A percentile compares a stretch with the other conserved stretches of the same genome.
phyloP scores from a whole-genome alignment of 306 rosid species.

The Prunus salicina region DNA sequence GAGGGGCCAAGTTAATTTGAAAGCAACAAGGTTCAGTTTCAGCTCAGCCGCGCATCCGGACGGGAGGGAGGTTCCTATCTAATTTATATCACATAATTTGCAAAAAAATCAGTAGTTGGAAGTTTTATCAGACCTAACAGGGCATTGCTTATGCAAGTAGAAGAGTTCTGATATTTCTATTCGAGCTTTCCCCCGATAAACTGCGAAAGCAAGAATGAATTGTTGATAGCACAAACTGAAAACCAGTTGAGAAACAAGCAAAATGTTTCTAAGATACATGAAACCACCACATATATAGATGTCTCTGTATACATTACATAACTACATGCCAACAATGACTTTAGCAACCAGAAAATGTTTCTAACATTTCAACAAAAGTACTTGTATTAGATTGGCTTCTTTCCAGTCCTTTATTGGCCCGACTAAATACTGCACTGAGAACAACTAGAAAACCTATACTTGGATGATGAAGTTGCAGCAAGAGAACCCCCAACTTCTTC shows the following conservation, averaged over 20 bases:
- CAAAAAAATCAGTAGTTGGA: too few species aligned
- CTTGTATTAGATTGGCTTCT: constrained; percentile 8
- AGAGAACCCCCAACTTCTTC: background rate
- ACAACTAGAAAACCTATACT: background rate
- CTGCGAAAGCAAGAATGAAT: background rate
- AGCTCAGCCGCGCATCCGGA: too few species aligned
- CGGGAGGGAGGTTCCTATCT: too few species aligned
- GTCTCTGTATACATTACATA: background rate
- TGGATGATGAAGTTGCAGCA: background rate
- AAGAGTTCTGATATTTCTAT: too few species aligned
- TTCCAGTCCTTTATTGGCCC: constrained; percentile 29
- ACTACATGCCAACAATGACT: background rate
- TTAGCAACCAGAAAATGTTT: constrained; percentile 14
- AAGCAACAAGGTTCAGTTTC: too few species aligned
- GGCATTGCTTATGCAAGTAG: too few species aligned
- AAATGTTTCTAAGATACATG: background rate
- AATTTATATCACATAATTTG: too few species aligned
- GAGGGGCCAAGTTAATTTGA: too few species aligned
- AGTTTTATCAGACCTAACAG: too few species aligned
- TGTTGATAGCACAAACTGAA: background rate
- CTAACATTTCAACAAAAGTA: constrained; percentile 6
- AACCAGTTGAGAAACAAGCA: background rate
- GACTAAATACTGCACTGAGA: background rate
- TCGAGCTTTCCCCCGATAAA: too few species aligned
- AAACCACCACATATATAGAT: background rate